Percentiles rank a stretch among this genome's conserved stretches.
Evolutionary conservation across 805 yeast genomes (phyloP).

Genomic region (Hanseniaspora occidentalis): DNA sequence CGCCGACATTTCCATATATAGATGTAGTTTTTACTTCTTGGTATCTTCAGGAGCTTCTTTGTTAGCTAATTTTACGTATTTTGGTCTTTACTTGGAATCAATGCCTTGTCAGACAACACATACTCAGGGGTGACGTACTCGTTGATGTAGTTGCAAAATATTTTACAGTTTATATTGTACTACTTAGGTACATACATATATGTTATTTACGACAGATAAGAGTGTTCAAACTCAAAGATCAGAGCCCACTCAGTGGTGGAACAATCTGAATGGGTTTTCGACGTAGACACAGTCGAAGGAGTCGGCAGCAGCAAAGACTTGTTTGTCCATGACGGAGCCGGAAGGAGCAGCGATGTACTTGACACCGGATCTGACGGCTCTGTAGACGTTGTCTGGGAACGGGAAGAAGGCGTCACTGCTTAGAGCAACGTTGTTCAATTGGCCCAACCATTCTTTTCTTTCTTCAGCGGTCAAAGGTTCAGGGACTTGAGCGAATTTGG

Average conservation of each 20-base stretch:
- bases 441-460: slow-evolving; percentile 74
- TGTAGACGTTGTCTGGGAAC: slow-evolving; percentile 97
- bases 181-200: too few relatives aligned
- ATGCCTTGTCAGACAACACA: not conserved
- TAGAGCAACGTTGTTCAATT: slow-evolving; percentile 76
- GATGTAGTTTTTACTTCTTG: not conserved
- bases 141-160: too few relatives aligned
- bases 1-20: slow-evolving; percentile 64
- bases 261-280: slow-evolving; percentile 93
- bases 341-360: slow-evolving; percentile 93
- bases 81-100: not conserved
- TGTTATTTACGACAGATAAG: too few relatives aligned
- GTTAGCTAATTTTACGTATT: not conserved
- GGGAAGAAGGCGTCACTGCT: slow-evolving; percentile 99
- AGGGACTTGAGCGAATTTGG: slow-evolving; percentile 78
- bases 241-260: slow-evolving; percentile 64
- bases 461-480: slow-evolving; percentile 71
- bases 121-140: too few relatives aligned
- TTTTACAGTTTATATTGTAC: too few relatives aligned
- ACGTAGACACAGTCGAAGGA: slow-evolving; percentile 81
- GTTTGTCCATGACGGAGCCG: slow-evolving; percentile 96
- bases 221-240: not conserved
- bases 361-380: slow-evolving; percentile 96
- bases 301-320: slow-evolving; percentile 92
- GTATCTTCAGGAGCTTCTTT: not conserved